phyloP scores from a whole-genome alignment of 768 basidiomycete genomes.

The Leccinellum luteum region DNA sequence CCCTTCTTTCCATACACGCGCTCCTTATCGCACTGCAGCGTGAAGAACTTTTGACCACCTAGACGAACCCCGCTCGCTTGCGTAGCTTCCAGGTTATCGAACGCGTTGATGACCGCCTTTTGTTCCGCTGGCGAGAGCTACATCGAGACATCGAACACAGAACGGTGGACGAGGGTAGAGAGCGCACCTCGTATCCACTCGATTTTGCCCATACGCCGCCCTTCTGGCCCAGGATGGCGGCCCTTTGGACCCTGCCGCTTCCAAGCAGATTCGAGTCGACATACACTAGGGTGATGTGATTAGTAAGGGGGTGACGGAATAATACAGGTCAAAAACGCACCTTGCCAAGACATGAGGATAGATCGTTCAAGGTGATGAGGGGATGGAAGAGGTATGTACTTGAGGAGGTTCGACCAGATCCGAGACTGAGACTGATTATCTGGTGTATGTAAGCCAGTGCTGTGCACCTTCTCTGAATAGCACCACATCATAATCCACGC shows the following conservation, averaged over 20 bases:
- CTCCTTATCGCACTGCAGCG: slow-evolving; percentile 45
- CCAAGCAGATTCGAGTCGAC: slow-evolving; percentile 80
- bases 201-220: slow-evolving; percentile 33
- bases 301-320: neutral
- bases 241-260: slow-evolving; percentile 63
- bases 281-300: slow-evolving; percentile 61
- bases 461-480: neutral
- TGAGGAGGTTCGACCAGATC: slow-evolving; percentile 14
- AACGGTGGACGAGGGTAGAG: neutral
- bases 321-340: slow-evolving; percentile 41
- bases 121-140: slow-evolving; percentile 25
- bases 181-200: slow-evolving; percentile 15
- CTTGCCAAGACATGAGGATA: slow-evolving; percentile 67
- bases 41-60: slow-evolving; percentile 73
- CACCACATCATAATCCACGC: no score
- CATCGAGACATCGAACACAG: neutral
- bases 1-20: slow-evolving; percentile 75
- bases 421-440: slow-evolving; percentile 31
- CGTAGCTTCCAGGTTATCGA: slow-evolving; percentile 37
- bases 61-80: slow-evolving; percentile 64
- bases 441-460: slow-evolving; percentile 28
- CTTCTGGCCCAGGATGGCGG: slow-evolving; percentile 46
- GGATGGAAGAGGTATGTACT: neutral
- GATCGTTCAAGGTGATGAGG: slow-evolving; percentile 10
- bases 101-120: slow-evolving; percentile 36